Conservation (phyloP, 208 protist genomes). For the Leishmania lainsoni region DNA sequence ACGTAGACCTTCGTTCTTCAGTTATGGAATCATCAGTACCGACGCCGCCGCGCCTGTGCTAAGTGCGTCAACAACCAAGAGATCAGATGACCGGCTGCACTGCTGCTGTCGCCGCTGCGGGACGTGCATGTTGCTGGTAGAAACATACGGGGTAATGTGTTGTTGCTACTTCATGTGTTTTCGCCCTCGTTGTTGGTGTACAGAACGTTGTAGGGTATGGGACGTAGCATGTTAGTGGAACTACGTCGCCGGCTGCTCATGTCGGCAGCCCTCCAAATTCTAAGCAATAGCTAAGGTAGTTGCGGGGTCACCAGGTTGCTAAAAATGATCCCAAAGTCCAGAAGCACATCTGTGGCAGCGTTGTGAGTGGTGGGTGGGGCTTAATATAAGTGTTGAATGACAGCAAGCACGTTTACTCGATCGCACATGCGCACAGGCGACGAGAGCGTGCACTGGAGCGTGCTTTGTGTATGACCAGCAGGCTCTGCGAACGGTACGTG, state of each 20-base stretch:
- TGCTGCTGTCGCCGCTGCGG: neutral
- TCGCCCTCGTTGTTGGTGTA: neutral
- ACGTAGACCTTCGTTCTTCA: conserved; percentile 17
- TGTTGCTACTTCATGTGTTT: neutral
- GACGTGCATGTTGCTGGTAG: neutral
- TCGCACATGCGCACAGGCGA: neutral
- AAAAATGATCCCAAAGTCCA: neutral
- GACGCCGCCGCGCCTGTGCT: neutral
- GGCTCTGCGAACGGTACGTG: neutral
- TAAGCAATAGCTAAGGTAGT: neutral
- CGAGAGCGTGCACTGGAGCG: neutral
- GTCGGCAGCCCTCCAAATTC: neutral
- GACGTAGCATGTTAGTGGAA: conserved; percentile 11
- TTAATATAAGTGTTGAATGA: neutral
- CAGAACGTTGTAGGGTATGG: conserved; percentile 21
- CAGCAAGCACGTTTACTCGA: neutral
- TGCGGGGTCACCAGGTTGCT: neutral
- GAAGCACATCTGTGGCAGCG: neutral
- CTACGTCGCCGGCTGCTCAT: conserved; percentile 17
- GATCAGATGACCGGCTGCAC: neutral
- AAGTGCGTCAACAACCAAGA: neutral
- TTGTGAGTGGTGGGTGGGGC: neutral
- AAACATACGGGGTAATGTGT: neutral
- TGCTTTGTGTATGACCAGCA: neutral
- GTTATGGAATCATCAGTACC: conserved; percentile 26